phyloP scores from a whole-genome alignment of 2,329 filamentous ascomycete genomes.

The Zymoseptoria brevis region DNA sequence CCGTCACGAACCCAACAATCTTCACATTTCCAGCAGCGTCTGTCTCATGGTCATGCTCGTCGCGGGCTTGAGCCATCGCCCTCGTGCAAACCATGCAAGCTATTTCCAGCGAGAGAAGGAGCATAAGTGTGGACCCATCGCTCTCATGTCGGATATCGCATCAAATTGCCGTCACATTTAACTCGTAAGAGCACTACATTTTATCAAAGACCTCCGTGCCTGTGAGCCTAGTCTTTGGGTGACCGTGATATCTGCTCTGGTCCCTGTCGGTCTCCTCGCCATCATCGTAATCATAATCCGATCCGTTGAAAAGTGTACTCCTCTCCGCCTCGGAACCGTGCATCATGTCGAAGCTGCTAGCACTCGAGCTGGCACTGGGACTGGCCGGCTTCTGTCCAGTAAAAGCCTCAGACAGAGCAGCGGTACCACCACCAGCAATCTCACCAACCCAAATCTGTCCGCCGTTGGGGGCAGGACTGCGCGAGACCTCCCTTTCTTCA shows the following conservation, averaged over 20 bases:
- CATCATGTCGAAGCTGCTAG: slow-evolving; percentile 40
- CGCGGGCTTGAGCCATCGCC: neutral
- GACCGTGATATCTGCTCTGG: slow-evolving; percentile 20
- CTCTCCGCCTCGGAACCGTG: slow-evolving; percentile 37
- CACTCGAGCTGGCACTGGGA: slow-evolving; percentile 24
- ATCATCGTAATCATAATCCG: slow-evolving; percentile 15
- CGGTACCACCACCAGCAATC: slow-evolving; percentile 2
- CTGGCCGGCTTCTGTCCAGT: slow-evolving; percentile 22
- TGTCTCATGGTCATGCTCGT: neutral
- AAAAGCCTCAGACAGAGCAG: slow-evolving; percentile 21
- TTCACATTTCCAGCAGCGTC: neutral
- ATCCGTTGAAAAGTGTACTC: slow-evolving; percentile 19
- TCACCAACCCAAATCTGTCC: slow-evolving; percentile 34
- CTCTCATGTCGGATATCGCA: neutral
- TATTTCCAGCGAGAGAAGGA: neutral
- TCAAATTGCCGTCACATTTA: neutral
- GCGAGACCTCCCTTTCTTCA: slow-evolving; percentile 36
- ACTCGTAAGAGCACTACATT: slow-evolving; percentile 22
- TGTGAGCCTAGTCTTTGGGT: slow-evolving; percentile 18
- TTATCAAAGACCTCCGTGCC: slow-evolving; percentile 33
- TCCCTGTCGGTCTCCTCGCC: slow-evolving; percentile 16
- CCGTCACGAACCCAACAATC: neutral
- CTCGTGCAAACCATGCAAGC: neutral
- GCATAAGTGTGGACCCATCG: neutral
- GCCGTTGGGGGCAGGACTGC: slow-evolving; percentile 33